Base-by-base conservation (phyloP, 2,329 filamentous ascomycete genomes). In the Zymoseptoria tritici region DNA sequence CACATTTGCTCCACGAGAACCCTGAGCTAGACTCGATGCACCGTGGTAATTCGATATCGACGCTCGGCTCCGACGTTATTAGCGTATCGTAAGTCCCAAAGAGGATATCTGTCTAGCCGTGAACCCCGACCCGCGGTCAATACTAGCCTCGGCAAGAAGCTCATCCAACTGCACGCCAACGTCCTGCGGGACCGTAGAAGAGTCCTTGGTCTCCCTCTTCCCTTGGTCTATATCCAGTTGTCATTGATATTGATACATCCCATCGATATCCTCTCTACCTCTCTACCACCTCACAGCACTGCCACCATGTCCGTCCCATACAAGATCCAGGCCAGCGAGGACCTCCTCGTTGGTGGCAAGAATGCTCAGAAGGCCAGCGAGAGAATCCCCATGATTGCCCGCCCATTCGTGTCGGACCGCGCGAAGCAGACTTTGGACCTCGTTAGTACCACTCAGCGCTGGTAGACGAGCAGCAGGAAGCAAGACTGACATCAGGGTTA, bases 371-470 rank as follows among this genome's bases (percentile, higher is more conserved):
- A 76, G 60, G 83, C 84, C 67, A 81, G 82, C 71, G 68, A 81
- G 73, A 75, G 75, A 62, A 85, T 87, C 61, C 84, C 84, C 50
- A 74, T 77, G 58, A 82, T 86, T 67, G 84, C 81, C 49, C 74
- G 76, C 62, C 81, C 81, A 24, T 84, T 82, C 74, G 90, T 97
- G 67, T 95, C 90, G 78, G 91, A 95, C 61, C 82, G 85, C 70
- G 92, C 92, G 56, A 90, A 88, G 78, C 86, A 89, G 81, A 90
- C 88, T 29, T 80, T 97, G 66, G 92, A 97, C 72, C 73, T 91
- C 57, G 75, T 66, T 19, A 19, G 21, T 26, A 53, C 9, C 19
- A 21, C 29, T 42, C 46, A n/a, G 19, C 50, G 8, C 21, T n/a
- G 2, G 50, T n/a, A 6, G n/a, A 36, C 24, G 11, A 57, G 59